phyloP scores from a whole-genome alignment of 768 basidiomycete species.

The Auriscalpium microsporum region DNA sequence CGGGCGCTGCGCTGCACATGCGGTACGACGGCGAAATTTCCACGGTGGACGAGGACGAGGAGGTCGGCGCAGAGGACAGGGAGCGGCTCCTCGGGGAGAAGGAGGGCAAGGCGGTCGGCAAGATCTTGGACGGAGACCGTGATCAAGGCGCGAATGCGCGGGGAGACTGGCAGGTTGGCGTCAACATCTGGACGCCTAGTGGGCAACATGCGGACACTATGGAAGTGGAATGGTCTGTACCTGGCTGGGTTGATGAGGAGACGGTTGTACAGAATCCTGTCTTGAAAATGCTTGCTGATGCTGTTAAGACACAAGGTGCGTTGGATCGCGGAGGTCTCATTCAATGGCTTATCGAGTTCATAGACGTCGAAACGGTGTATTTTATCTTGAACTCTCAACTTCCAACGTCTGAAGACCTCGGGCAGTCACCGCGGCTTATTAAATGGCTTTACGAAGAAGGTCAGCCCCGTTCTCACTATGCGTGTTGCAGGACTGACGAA shows the following conservation, averaged over 20 bases:
- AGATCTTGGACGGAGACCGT: conserved; percentile 19
- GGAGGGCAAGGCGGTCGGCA: conserved; percentile 23
- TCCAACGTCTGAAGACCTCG: conserved; percentile 26
- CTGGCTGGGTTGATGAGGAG: neutral
- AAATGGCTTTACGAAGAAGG: conserved; percentile 37
- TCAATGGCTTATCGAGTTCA: neutral
- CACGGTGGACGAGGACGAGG: conserved; percentile 11
- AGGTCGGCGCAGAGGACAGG: conserved; percentile 16
- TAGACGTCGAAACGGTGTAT: conserved; percentile 34
- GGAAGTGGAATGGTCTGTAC: too few relatives aligned
- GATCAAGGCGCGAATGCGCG: conserved; percentile 8
- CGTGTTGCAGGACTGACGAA: neutral
- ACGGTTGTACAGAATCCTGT: neutral
- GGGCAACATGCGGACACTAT: too few relatives aligned
- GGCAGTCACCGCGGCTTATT: conserved; percentile 24
- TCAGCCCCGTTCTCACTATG: conserved; percentile 9
- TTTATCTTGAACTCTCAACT: conserved; percentile 36
- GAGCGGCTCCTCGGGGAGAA: conserved; percentile 22
- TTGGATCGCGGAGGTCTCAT: neutral
- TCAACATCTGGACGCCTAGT: conserved; percentile 25
- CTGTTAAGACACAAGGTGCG: conserved; percentile 1
- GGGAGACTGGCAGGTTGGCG: conserved; percentile 12
- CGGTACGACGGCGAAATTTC: neutral
- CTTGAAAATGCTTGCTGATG: conserved; percentile 3
- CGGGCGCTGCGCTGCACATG: neutral